phyloP scores from a whole-genome alignment of 2,329 filamentous ascomycete species.

The Claviceps quebecensis region DNA sequence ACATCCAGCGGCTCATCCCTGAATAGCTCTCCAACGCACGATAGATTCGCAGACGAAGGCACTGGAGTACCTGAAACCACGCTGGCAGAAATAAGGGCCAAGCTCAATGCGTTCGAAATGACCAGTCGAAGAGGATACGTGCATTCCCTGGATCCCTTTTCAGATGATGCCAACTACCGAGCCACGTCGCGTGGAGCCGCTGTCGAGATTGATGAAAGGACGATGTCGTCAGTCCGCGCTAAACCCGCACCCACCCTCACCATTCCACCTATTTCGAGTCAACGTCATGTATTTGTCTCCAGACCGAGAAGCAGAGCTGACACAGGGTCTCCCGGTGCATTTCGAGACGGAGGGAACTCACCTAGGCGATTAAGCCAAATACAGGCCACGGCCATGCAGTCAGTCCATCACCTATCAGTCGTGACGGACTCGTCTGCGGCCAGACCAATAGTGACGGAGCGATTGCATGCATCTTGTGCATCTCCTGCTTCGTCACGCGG shows the following conservation, averaged over 20 bases:
- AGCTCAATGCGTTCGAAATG: constrained; percentile 40
- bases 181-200: constrained; percentile 7
- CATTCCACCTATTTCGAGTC: constrained; percentile 30
- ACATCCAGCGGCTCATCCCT: constrained; percentile 47
- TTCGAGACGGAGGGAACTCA: background rate
- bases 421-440: constrained; percentile 30
- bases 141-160: constrained; percentile 29
- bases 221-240: constrained; percentile 6
- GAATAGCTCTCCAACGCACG: constrained; percentile 39
- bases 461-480: background rate
- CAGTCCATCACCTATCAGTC: constrained; percentile 38
- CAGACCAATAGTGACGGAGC: constrained; percentile 1
- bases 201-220: constrained; percentile 3
- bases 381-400: constrained; percentile 32
- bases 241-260: constrained; percentile 37
- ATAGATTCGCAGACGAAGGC: constrained; percentile 15
- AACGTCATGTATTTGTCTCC: constrained; percentile 30
- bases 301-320: constrained; percentile 10
- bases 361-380: constrained; percentile 13
- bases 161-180: constrained; percentile 17
- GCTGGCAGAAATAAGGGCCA: constrained; percentile 25
- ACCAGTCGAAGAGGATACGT: constrained; percentile 37
- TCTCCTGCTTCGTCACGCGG: background rate
- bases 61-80: constrained; percentile 21
- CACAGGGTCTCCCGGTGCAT: constrained; percentile 2